Evolutionary conservation across 768 basidiomycete genomes (phyloP).

Genomic region (Imleria badia): DNA sequence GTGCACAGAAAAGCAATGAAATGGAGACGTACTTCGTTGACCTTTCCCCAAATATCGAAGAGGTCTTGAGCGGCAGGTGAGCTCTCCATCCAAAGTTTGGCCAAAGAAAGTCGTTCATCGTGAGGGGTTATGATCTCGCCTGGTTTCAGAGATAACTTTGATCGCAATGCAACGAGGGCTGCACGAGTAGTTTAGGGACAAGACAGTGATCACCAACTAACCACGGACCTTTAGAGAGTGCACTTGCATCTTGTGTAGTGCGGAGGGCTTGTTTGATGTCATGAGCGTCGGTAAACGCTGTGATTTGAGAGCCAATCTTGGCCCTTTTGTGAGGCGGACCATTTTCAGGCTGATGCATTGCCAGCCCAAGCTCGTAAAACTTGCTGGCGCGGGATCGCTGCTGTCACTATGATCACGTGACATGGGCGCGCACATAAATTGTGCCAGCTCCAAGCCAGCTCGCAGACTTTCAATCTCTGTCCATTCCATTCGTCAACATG

Average conservation of each 20-base stretch:
- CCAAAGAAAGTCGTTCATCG: slow-evolving; percentile 61
- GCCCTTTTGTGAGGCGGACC: slow-evolving; percentile 22
- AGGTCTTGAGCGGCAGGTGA: slow-evolving; percentile 58
- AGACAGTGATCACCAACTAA: background rate
- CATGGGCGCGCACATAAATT: no score
- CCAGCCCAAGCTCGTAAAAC: background rate
- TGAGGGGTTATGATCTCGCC: slow-evolving; percentile 51
- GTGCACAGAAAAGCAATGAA: background rate
- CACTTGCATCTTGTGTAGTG: slow-evolving; percentile 10
- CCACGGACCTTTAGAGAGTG: slow-evolving; percentile 24
- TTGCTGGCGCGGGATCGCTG: no score
- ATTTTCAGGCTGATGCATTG: slow-evolving; percentile 17
- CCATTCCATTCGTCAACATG: no score
- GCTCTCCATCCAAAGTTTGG: slow-evolving; percentile 59
- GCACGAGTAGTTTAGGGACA: background rate
- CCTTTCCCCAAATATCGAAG: slow-evolving; percentile 60
- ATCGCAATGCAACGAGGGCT: slow-evolving; percentile 57
- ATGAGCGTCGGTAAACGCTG: slow-evolving; percentile 15
- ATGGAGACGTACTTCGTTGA: slow-evolving; percentile 44
- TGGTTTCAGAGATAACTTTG: slow-evolving; percentile 48
- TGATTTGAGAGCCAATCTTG: slow-evolving; percentile 16
- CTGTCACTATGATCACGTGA: no score
- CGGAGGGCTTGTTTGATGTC: slow-evolving; percentile 26
- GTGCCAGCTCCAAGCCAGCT: no score
- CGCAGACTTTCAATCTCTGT: no score